Percentiles rank a stretch among this genome's conserved stretches.
phyloP scores from a whole-genome alignment of 192 early-diverging fungal species.

The Chytriomyces sp. region DNA sequence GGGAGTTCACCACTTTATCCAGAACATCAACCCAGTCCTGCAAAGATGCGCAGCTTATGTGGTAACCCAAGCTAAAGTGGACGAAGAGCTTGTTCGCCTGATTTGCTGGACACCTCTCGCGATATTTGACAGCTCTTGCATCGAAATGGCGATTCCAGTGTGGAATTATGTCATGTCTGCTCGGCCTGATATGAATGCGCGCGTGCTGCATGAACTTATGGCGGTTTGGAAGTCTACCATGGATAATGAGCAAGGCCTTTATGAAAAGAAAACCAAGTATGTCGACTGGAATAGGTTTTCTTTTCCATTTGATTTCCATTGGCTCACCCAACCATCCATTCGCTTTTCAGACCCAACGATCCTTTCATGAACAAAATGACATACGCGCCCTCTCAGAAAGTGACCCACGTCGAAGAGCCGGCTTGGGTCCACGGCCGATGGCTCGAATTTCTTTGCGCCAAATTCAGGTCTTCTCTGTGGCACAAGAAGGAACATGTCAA shows the following conservation, averaged over 20 bases:
- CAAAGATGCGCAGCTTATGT: constrained; percentile 60
- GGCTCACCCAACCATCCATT: constrained; percentile 46
- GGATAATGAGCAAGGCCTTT: constrained; percentile 81
- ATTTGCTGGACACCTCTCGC: constrained; percentile 87
- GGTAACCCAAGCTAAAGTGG: constrained; percentile 37
- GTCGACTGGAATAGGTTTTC: not conserved
- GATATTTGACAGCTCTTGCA: constrained; percentile 75
- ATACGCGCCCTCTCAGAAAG: constrained; percentile 88
- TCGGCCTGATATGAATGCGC: constrained; percentile 70
- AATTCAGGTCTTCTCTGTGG: constrained; percentile 83
- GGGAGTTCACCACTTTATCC: constrained; percentile 49
- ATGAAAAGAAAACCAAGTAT: constrained; percentile 35
- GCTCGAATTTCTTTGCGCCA: constrained; percentile 84
- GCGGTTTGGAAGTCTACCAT: constrained; percentile 83
- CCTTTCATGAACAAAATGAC: constrained; percentile 92
- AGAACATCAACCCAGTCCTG: constrained; percentile 56
- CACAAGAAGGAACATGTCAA: constrained; percentile 73
- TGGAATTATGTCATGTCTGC: constrained; percentile 90
- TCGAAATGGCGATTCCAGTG: constrained; percentile 83
- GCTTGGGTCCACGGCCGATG: constrained; percentile 75
- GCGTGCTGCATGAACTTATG: constrained; percentile 84
- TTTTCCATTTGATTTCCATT: constrained; percentile 46
- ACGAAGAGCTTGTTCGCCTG: constrained; percentile 78
- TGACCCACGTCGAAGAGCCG: constrained; percentile 68
- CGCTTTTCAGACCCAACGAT: constrained; percentile 58